Evolutionary conservation across 768 basidiomycete genomes (phyloP), one percentile per base, ranked within the genome.

Genomic region (Mycena galericulata): DNA sequence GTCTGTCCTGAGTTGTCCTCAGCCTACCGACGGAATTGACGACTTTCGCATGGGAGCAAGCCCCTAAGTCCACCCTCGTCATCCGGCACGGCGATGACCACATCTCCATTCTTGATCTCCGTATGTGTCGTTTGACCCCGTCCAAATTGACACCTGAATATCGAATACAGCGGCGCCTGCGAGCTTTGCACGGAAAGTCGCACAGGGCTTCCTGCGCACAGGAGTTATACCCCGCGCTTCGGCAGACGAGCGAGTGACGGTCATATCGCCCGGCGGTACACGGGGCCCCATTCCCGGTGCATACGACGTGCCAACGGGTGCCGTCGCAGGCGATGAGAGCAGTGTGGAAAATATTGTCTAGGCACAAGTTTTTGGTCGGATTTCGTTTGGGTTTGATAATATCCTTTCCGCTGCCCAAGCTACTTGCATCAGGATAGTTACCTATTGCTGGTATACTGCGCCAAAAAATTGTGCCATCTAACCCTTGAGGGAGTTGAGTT

Each of bases 61-160:
- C 70, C 9, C 70, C 67, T 26, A 53, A 68, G 1, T 68, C 70
- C 4, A 60, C 62, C 3, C 43, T 72, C 30, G 67, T 72, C 30
- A 55, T 68, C 46, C 56, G 70, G 22, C 70, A 71, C 53, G 70
- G 70, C 4, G 70, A 71, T 36, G 67, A 68, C 69, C 62, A 78
- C 67, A 51, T 73, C 73, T 26, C 70, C 61, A 24, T 68, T 34
- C 49, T 54, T 12, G 10, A 67, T 72, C 11, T n/a, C n/a, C 1
- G 70, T 65, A 40, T 47, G 12, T 36, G n/a, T 8, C 47, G 22
- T 18, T n/a, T 49, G n/a, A n/a, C 20, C n/a, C 24, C 36, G n/a
- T n/a, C n/a, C n/a, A n/a, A n/a, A n/a, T 27, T 18, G n/a, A 11
- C 12, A 20, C 2, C 5, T 38, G 26, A 26, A 17, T 5, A 24